Evolutionary conservation across 805 yeast genomes (phyloP).

Genomic region (Pichia exigua): DNA sequence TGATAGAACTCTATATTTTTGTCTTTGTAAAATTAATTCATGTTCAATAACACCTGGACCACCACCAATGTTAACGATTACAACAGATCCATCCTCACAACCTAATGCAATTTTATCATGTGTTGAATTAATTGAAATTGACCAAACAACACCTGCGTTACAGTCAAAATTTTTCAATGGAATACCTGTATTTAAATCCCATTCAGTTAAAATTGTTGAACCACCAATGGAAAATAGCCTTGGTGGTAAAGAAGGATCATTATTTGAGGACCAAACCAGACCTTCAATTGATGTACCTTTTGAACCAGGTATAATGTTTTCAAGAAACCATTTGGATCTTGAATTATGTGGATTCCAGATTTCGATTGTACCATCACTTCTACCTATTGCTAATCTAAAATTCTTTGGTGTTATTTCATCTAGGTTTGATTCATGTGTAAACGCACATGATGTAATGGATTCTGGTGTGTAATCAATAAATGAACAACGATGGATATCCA

Average conservation of each 20-base stretch:
- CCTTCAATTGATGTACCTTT: conserved; percentile 84
- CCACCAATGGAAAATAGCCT: conserved; percentile 93
- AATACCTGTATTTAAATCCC: conserved; percentile 71
- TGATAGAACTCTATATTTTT: conserved; percentile 71
- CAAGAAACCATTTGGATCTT: conserved; percentile 72
- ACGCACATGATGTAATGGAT: conserved; percentile 72
- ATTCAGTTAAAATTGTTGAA: conserved; percentile 82
- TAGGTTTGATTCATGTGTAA: conserved; percentile 50
- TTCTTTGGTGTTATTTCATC: conserved; percentile 41
- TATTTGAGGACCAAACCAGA: conserved; percentile 59
- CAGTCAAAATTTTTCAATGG: conserved; percentile 77
- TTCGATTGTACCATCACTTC: conserved; percentile 92
- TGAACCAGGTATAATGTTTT: conserved; percentile 66
- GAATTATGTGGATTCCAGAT: conserved; percentile 72
- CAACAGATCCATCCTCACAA: conserved; percentile 92
- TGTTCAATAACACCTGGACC: conserved; percentile 81
- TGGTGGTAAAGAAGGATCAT: conserved; percentile 37
- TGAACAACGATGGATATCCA: conserved; percentile 85
- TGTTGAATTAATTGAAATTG: conserved; percentile 55
- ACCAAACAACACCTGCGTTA: conserved; percentile 93
- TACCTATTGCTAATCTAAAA: conserved; percentile 80
- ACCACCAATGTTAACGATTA: conserved; percentile 73
- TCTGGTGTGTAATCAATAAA: conserved; percentile 87
- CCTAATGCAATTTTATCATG: conserved; percentile 75
- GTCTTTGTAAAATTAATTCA: conserved; percentile 68